These are phyloP conservation scores for Mycocalia duriaeana DNA, from an alignment of 1,284 basidiomycete species.

Conservation along the genomic window DNA sequence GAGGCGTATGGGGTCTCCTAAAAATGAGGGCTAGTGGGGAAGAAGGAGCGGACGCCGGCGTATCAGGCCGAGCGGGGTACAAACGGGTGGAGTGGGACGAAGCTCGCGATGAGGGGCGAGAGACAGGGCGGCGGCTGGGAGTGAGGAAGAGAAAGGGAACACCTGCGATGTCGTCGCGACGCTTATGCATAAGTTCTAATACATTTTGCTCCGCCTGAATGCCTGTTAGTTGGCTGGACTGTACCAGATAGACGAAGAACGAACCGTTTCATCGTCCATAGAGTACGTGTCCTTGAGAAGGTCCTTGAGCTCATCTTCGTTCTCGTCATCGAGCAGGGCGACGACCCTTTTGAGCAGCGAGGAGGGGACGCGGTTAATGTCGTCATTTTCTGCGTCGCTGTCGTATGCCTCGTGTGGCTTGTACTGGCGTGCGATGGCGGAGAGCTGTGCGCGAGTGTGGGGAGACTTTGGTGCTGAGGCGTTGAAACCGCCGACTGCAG, in stretches of 20 bases:
- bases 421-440: slow-evolving; percentile 65
- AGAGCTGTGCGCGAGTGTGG: slow-evolving; percentile 74
- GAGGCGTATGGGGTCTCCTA: slow-evolving; percentile 71
- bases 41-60: slow-evolving; percentile 63
- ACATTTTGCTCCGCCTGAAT: slow-evolving; percentile 70
- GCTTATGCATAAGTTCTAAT: slow-evolving; percentile 83
- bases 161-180: slow-evolving; percentile 75
- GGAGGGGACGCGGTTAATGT: slow-evolving; percentile 45
- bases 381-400: slow-evolving; percentile 53
- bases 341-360: slow-evolving; percentile 67
- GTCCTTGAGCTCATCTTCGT: slow-evolving; percentile 79
- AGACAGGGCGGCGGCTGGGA: slow-evolving; percentile 71
- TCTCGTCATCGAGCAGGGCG: slow-evolving; percentile 69
- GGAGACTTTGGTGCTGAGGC: slow-evolving; percentile 49
- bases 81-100: slow-evolving; percentile 65
- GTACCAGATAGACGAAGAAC: no score
- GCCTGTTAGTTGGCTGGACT: no score
- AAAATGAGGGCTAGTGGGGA: slow-evolving; percentile 69
- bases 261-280: slow-evolving; percentile 73
- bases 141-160: slow-evolving; percentile 80
- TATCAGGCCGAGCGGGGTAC: slow-evolving; percentile 60
- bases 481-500: slow-evolving; percentile 1
- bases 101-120: slow-evolving; percentile 76
- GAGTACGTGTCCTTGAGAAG: slow-evolving; percentile 68
- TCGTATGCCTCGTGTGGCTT: slow-evolving; percentile 52